These are phyloP conservation scores for Epichloe baconii DNA, from an alignment of 2,329 filamentous ascomycete genomes.

Conservation along the genomic window DNA sequence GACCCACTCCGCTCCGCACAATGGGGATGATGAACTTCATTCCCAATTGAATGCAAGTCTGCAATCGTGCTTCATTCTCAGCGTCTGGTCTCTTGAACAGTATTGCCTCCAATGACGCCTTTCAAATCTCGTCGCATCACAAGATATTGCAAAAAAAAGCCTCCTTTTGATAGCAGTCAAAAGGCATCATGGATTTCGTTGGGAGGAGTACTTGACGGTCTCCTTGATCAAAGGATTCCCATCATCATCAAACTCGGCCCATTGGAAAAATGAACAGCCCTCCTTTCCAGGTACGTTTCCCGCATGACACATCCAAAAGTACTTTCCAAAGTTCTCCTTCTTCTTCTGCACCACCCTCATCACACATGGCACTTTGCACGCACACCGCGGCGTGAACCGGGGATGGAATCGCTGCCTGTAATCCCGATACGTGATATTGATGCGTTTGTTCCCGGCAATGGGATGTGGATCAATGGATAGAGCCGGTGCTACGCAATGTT, in stretches of 20 bases:
- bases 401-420: constrained; percentile 72
- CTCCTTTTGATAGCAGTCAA: too few species aligned
- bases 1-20: too few species aligned
- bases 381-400: constrained; percentile 62
- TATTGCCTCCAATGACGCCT: too few species aligned
- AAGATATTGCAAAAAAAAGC: too few species aligned
- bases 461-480: constrained; percentile 74
- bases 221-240: constrained; percentile 46
- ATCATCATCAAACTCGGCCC: constrained; percentile 78
- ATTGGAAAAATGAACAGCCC: constrained; percentile 67
- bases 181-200: constrained; percentile 7
- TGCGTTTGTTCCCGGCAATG: constrained; percentile 62
- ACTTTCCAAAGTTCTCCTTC: constrained; percentile 61
- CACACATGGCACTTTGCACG: constrained; percentile 54
- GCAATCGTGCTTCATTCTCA: too few species aligned
- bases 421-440: constrained; percentile 89
- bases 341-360: constrained; percentile 71
- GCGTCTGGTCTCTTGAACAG: too few species aligned
- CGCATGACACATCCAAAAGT: constrained; percentile 91
- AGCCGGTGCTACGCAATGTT: constrained; percentile 70
- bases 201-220: constrained; percentile 9
- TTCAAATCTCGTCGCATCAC: too few species aligned
- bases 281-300: constrained; percentile 56
- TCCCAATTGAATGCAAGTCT: too few species aligned
- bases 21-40: too few species aligned